Evolutionary conservation across 2,329 filamentous ascomycete species (phyloP), one percentile per base, ranked within the genome.

Genomic region (Colletotrichum cuscutae): DNA sequence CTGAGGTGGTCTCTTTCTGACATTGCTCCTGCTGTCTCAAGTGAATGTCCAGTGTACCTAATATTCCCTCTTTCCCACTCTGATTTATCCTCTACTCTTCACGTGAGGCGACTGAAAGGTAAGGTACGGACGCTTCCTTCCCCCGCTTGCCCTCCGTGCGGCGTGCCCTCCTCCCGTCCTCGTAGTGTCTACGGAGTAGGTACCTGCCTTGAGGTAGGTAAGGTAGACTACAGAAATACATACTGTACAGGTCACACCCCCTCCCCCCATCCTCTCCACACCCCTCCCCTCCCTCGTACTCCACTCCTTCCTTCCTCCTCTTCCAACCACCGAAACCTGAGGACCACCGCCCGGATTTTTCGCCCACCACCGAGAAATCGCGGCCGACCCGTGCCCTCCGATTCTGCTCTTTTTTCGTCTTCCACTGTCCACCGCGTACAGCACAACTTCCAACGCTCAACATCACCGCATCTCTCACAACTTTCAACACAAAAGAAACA

Each of bases 361-460:
- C 42, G 35, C 70, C 65, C 66, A 60, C 70, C 70, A 72, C 70
- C 70, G 70, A 72, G 60, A 72, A 70, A 61, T 65, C 70, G 42
- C 70, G 70, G 70, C 70, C 70, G 70, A 68, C 59, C 42, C 70
- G 70, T 70, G 70, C 58, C 19, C 66, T 70, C 70, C 70, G 70
- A 65, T 42, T 35, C 57, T 42, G 13, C 57, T 35, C 54, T 66
- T 28, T 32, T 53, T 19, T 28, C 28, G n/a, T 22, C 42, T 32
- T 65, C 60, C 30, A 53, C 4, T 5, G 9, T 35, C 32, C 32
- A 35, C 32, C 32, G 4, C 32, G 32, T 35, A 19, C 42, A 56
- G n/a, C 60, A 46, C 26, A 28, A 32, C 1, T 35, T 35, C 32
- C 32, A 35, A 12, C 32, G 9, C 32, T 35, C 32, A 35, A 35